Base-by-base conservation (phyloP, 129 eudicot genomes). In the Arctium lappa region DNA sequence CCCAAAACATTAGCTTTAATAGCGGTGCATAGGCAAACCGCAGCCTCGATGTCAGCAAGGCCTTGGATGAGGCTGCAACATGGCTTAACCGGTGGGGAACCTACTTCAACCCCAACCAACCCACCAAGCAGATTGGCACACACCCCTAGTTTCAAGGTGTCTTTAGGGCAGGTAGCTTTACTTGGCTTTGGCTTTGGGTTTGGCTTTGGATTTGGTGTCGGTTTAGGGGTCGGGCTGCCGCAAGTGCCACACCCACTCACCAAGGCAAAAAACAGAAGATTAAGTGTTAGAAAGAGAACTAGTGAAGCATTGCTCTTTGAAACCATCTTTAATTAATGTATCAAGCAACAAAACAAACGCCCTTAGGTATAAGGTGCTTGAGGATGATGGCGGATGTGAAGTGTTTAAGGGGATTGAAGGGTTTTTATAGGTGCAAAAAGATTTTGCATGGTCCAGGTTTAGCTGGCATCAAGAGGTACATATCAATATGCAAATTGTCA, bases 1-100 rank as follows among this genome's bases (percentile, higher is more conserved):
- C 93, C 91, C 77, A 89, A 80, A 18, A 91, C 71, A 16, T 86
- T 86, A 8, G 91, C 91, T 63, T 84, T 87, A n/a, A 91, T 76
- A 48, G 93, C 91, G 34, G 93, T 89, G 88, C 93, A 91, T 53
- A 91, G 90, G 79, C 96, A 91, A 39, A 86, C 79, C 2, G 93
- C 91, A 1, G 93, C 96, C 9, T 91, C 91, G 4, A 82, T 83
- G 50, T 89, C 95, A 76, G 86, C 73, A 46, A 91, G 87, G 22
- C 91, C 93, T 32, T 80, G 76, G 34, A 91, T 80, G 5, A 88
- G 88, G 40, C 78, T 38, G 86, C 95, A 91, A 27, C 95, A 91
- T 38, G 86, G 88, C 53, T 75, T 56, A 39, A 36, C 76, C 0
- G 95, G 83, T 12, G 90, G 90, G 53, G 69, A 83, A 18, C 93